Conservation (phyloP, 257 asterid genomes). For the Solanum arcanum region DNA sequence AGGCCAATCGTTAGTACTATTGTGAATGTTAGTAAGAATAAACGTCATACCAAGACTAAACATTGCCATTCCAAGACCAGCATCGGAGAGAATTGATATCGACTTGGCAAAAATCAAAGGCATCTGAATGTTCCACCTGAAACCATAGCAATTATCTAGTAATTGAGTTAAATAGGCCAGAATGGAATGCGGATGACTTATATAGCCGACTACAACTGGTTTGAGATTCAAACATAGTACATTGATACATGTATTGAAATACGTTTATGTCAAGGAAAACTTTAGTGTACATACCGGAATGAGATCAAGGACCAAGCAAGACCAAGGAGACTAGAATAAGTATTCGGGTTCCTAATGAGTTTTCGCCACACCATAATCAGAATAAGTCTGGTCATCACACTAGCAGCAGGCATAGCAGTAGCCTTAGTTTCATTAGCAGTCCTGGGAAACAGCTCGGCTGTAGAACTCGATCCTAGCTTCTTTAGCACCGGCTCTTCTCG, state of each 20-base stretch:
- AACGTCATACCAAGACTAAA: slow-evolving; percentile 46
- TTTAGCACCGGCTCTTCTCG: slow-evolving; percentile 51
- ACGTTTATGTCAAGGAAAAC: not conserved
- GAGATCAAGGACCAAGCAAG: slow-evolving; percentile 60
- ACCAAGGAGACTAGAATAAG: slow-evolving; percentile 60
- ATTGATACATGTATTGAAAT: not conserved
- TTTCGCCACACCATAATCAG: slow-evolving; percentile 76
- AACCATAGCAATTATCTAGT: not conserved
- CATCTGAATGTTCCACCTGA: slow-evolving; percentile 67
- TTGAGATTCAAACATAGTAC: not conserved
- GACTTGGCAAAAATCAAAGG: slow-evolving; percentile 53
- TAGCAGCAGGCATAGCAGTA: slow-evolving; percentile 54
- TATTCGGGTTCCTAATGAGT: slow-evolving; percentile 55
- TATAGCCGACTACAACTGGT: not conserved
- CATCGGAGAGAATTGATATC: slow-evolving; percentile 53
- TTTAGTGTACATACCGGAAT: slow-evolving; percentile 19
- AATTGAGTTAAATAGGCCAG: not conserved
- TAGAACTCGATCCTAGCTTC: slow-evolving; percentile 63
- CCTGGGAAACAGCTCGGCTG: slow-evolving; percentile 74
- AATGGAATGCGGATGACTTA: not conserved
- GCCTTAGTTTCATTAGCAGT: slow-evolving; percentile 29
- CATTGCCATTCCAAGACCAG: slow-evolving; percentile 85
- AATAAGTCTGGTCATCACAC: slow-evolving; percentile 63
- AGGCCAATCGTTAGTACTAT: not conserved
- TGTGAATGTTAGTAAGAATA: not conserved